These are phyloP conservation scores for Mycotypha africana DNA, from an alignment of 371 early-diverging fungal species.

Conservation along the genomic window DNA sequence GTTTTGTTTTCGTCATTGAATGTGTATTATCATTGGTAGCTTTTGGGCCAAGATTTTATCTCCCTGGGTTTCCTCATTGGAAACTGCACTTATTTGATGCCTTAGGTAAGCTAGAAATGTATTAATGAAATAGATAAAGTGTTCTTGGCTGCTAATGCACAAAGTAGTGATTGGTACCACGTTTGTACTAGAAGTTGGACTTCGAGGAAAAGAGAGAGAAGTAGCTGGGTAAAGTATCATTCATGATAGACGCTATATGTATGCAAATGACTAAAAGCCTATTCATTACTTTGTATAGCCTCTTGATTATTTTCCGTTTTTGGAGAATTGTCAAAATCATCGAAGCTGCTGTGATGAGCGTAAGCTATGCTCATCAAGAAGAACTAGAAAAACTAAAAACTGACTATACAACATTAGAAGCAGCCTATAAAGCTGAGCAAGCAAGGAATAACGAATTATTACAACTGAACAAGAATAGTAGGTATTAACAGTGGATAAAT, in stretches of 20 bases:
- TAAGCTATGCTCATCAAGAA: constrained; percentile 27
- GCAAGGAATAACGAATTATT: constrained; percentile 12
- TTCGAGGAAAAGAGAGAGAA: constrained; percentile 46
- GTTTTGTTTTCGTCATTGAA: constrained; percentile 36
- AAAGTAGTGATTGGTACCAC: constrained; percentile 33
- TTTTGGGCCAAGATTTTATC: constrained; percentile 38
- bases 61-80: constrained; percentile 41
- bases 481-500: no score
- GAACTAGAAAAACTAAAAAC: constrained; percentile 13
- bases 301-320: constrained; percentile 42
- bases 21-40: constrained; percentile 25
- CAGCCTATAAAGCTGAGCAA: constrained; percentile 18
- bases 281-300: constrained; percentile 10
- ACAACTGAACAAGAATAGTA: no score
- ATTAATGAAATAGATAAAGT: neutral
- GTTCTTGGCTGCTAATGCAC: neutral
- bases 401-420: constrained; percentile 18
- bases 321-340: constrained; percentile 45
- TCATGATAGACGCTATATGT: no score
- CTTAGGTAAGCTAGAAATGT: constrained; percentile 24
- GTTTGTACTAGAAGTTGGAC: constrained; percentile 33
- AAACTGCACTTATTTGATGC: constrained; percentile 41
- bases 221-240: constrained; percentile 34
- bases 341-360: constrained; percentile 36
- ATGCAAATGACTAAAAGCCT: neutral